Evolutionary conservation across 176 grass and related monocot genomes (phyloP), one percentile per base, ranked within the genome.

Genomic region (Pharus latifolius): DNA sequence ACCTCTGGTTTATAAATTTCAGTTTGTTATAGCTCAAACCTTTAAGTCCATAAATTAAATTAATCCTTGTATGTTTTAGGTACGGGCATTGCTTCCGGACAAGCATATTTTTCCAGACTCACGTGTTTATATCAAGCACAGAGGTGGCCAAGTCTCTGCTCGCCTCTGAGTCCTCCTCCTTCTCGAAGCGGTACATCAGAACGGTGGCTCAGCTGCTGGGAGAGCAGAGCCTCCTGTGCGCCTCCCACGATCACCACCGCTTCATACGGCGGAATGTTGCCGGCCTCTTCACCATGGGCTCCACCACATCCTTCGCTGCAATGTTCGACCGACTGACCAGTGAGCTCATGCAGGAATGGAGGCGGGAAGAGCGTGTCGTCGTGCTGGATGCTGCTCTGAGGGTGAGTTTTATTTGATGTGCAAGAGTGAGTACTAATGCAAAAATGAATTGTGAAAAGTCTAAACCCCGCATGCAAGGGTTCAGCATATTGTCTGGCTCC

Each of bases 111-210:
- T 88, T 72, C n/a, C 61, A 50, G 41, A 91, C 77, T 2, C 92
- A 96, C 79, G 92, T 96, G 9, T 96, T 96, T 57, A 72, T 89
- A 54, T 79, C 88, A 8, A 63, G 70, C 54, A 49, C 71, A 54
- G 56, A 59, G 19, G 64, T 70, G 30, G 54, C 70, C 8, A 75
- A 51, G 40, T 53, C 34, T 17, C 69, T 92, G 16, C 79, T 92
- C 15, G 73, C 77, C 6, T 73, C 67, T 34, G 78, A 92, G n/a
- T 83, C 84, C 9, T 40, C 79, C 52, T 56, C 85, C 51, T 85
- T 97, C 37, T 49, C 89, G 54, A 97, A 97, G 83, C 88, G 89
- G 52, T 97, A 97, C 58, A 85, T 92, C 34, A 85, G 82, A 74
- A 89, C 89, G 38, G 80, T 92, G 13, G 77, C 86, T 3, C 80